Evolutionary conservation across 164 flowering plant genomes (phyloP).

Genomic region (Stephania japonica): DNA sequence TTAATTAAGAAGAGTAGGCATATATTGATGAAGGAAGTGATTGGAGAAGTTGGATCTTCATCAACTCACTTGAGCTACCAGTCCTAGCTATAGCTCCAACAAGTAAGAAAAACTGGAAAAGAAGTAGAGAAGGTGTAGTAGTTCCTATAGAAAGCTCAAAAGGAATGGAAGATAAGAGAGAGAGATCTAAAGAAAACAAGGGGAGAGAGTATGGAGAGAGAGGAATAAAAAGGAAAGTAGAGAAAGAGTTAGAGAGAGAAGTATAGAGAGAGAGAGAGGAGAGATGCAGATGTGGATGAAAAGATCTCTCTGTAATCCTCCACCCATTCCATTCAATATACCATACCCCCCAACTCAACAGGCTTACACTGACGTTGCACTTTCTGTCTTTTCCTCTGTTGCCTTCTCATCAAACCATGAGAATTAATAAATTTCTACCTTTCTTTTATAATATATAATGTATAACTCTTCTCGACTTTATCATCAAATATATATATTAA

Average conservation of each 20-base stretch:
- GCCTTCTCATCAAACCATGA: slow-evolving; percentile 14
- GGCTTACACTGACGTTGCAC: slow-evolving; percentile 32
- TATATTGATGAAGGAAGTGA: too few species aligned
- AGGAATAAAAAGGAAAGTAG: slow-evolving; percentile 4
- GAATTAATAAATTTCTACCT: slow-evolving; percentile 6
- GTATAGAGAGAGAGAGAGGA: slow-evolving; percentile 14
- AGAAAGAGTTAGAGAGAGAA: slow-evolving; percentile 12
- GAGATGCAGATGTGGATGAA: slow-evolving; percentile 27
- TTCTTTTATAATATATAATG: not conserved
- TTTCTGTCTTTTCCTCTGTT: slow-evolving; percentile 43
- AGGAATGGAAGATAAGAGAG: not conserved
- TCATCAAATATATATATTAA: slow-evolving; percentile 13
- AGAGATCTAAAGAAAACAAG: slow-evolving; percentile 11
- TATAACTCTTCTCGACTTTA: slow-evolving; percentile 12
- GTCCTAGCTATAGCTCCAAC: slow-evolving; percentile 5
- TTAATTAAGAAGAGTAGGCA: too few species aligned
- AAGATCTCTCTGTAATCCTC: slow-evolving; percentile 22
- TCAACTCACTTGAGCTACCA: slow-evolving; percentile 13
- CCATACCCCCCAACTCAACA: slow-evolving; percentile 17
- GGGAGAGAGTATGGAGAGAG: slow-evolving; percentile 7
- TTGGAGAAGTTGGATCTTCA: not conserved
- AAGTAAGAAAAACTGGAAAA: slow-evolving; percentile 7
- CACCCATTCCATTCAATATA: slow-evolving; percentile 17
- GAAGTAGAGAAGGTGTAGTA: not conserved
- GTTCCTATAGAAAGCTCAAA: slow-evolving; percentile 1